A percentile compares a stretch with the other conserved stretches of the same genome.
phyloP scores from a whole-genome alignment of 306 rosid genomes.

The Mucuna pruriens region DNA sequence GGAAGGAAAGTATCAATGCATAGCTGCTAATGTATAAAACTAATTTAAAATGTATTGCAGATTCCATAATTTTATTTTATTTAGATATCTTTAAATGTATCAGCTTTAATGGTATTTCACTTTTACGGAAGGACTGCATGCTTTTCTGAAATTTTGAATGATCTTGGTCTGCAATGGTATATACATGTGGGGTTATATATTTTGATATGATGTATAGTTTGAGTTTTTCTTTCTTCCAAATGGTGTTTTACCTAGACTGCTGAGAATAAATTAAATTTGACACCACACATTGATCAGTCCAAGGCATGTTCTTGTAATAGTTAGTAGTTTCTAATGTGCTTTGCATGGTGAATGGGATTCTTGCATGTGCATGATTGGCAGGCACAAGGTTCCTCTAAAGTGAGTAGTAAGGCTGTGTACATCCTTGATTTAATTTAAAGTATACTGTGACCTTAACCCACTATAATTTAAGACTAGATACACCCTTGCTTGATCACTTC shows the following conservation, averaged over 20 bases:
- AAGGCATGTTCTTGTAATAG: slow-evolving; percentile 24
- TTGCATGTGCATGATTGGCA: slow-evolving; percentile 2
- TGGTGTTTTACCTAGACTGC: not conserved
- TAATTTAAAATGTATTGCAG: slow-evolving; percentile 16
- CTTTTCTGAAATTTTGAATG: slow-evolving; percentile 19
- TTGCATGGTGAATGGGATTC: slow-evolving; percentile 26
- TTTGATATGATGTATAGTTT: not conserved
- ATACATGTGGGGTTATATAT: not conserved
- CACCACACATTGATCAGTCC: not conserved
- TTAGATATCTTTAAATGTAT: slow-evolving; percentile 25
- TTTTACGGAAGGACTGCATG: not conserved
- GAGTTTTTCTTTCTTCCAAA: not conserved
- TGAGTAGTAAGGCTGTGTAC: not conserved
- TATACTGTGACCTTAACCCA: not conserved
- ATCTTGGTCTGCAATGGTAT: slow-evolving; percentile 4
- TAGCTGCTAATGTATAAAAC: slow-evolving; percentile 13
- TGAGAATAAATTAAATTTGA: not conserved
- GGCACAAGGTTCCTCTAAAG: not conserved
- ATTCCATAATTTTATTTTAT: not conserved
- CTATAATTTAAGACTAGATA: not conserved
- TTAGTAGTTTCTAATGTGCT: slow-evolving; percentile 4
- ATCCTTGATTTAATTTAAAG: not conserved
- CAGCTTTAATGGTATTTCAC: not conserved
- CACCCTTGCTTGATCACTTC: not conserved
- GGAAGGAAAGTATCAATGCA: slow-evolving; percentile 5